Evolutionary conservation across 768 basidiomycete genomes (phyloP).

Genomic region (Boletus reticulatus): DNA sequence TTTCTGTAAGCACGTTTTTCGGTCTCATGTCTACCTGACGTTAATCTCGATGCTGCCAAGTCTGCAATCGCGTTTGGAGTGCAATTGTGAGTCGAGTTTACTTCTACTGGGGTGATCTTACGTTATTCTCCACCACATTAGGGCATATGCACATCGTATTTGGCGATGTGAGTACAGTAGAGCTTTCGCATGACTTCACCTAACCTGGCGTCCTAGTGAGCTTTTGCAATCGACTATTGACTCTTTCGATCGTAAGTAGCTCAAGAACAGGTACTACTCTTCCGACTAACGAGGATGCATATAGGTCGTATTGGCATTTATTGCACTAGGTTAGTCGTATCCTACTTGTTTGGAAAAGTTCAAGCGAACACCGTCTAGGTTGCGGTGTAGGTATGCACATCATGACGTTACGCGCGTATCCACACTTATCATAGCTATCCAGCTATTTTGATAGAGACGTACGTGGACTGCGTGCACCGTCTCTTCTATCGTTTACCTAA

Average conservation of each 20-base stretch:
- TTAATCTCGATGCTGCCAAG: conserved; percentile 8
- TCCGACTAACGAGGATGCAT: not conserved
- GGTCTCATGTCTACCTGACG: not conserved
- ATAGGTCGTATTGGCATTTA: conserved; percentile 27
- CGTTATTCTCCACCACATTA: conserved; percentile 9
- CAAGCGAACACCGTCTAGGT: conserved; percentile 9
- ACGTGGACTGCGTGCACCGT: not conserved
- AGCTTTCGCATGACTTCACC: not conserved
- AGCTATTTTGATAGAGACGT: conserved; percentile 36
- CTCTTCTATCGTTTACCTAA: not conserved
- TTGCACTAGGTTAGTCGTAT: conserved; percentile 25
- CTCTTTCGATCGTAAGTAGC: conserved; percentile 31
- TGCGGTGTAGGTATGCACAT: conserved; percentile 28
- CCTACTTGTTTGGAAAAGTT: not conserved
- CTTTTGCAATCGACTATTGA: conserved; percentile 29
- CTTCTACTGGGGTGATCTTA: not conserved
- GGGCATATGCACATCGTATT: conserved; percentile 37
- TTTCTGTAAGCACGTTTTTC: conserved; percentile 24
- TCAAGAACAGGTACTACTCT: not conserved
- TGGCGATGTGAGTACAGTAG: conserved; percentile 32
- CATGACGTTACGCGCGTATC: not conserved
- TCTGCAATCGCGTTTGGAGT: conserved; percentile 36
- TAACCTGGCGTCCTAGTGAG: conserved; percentile 26
- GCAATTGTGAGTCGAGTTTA: conserved; percentile 28
- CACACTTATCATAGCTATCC: conserved; percentile 1